Base-by-base conservation (phyloP, 441 rosid species). In the Pelargonium fulgidum region DNA sequence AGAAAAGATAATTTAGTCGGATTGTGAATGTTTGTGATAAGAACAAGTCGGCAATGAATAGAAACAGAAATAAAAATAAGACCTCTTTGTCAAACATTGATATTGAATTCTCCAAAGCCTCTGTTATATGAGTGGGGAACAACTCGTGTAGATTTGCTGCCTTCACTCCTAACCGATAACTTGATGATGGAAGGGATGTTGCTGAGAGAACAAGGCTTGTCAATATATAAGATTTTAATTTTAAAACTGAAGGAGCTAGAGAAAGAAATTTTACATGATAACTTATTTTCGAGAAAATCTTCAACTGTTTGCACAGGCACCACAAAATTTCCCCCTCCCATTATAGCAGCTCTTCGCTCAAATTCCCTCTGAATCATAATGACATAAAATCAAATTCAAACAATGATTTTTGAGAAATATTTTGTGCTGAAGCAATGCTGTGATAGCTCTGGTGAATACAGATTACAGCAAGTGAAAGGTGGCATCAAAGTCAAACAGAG, bases 101-200 rank as follows among this genome's bases (percentile, higher is more conserved):
- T 78, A 93, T 81, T 8, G 98, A 88, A 33, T 78, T 76, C 81
- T 83, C 77, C 75, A 93, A 80, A 75, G 93, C 88, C 75, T 87
- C 84, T n/a, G 94, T 88, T 68, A 93, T 78, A 62, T 81, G 85
- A 70, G 72, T 14, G 11, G 96, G 91, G 79, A 89, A 91, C 77
- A 93, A 73, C 73, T 86, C 91, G 70, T 89, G 97, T 50, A 93
- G 88, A 73, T 79, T 87, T 71, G 93, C 88, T 64, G 90, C 87
- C 77, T 82, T 89, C 70, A 89, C 93, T 70, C 98, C 97, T 64
- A 93, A 73, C 61, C 96, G 90, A 76, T 93, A 93, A 80, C 98
- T 93, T 61, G 97, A 93, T 62, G 91, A 69, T 59, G 97, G 98
- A 77, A 89, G 68, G 44, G 88, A 79, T 73, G 87, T 71, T 56